Evolutionary conservation across 2,329 filamentous ascomycete species (phyloP), one percentile per base, ranked within the genome.

Genomic region (Colletotrichum horii): DNA sequence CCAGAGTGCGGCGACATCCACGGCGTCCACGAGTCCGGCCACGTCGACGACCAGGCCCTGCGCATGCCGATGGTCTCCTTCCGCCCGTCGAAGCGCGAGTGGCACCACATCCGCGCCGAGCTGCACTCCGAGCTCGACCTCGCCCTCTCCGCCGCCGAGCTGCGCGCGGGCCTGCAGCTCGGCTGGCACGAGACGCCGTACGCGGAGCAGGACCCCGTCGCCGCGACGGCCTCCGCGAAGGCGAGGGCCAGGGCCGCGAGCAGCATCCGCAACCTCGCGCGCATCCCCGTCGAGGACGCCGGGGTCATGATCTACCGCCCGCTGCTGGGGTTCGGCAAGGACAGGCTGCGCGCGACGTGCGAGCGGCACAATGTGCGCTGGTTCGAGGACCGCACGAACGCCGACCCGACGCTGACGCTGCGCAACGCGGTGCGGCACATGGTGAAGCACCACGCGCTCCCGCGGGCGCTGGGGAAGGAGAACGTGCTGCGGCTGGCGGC

Each of bases 301-400:
- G 94, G 94, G 3, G 83, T 96, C 28, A 88, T 84, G 71, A 84
- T 96, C 22, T 90, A 93, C 79, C 90, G 95, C 9, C 95, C 95
- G 5, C 84, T 97, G 64, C 85, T 97, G 9, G 82, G 83, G 11
- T 95, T 96, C 80, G 86, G 89, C 75, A 97, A 98, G 84, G 88
- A 91, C 66, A 88, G 93, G 43, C 88, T 98, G n/a, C 88, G 93
- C 58, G 91, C 92, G 3, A 96, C 95, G 1, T 98, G 96, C 80
- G 83, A 93, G 76, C 87, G 89, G n/a, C 89, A 93, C 78, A 84
- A 88, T 0, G 85, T 97, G 12, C 85, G 86, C 1, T 98, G 95
- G 94, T 94, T 95, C 77, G 95, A 97, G 82, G 97, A 99, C 82
- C 86, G 88, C 56, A 98, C 96, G 3, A 99, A 99, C 81, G 83